A percentile compares a stretch with the other conserved stretches of the same genome.
Evolutionary conservation across 169 alveolate genomes (phyloP).

Genomic region (Eimeria falciformis): DNA sequence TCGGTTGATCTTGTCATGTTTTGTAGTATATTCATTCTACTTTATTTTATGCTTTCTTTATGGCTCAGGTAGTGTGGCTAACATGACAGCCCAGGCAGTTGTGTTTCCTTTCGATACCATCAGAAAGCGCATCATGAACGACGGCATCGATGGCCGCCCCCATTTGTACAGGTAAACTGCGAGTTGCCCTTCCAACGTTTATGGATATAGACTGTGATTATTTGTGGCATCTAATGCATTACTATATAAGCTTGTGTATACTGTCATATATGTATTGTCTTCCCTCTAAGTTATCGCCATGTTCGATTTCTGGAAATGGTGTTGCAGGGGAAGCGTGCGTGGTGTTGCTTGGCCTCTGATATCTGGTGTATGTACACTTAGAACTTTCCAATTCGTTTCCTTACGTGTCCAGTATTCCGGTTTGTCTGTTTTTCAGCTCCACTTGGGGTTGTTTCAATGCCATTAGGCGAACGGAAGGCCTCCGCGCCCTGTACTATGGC

Average conservation of each 20-base stretch:
- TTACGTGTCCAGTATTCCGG: background rate
- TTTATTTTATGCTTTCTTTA: no score
- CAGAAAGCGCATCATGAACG: slow-evolving; percentile 91
- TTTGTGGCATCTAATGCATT: background rate
- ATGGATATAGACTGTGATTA: background rate
- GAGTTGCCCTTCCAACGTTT: background rate
- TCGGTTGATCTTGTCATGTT: no score
- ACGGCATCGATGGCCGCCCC: slow-evolving; percentile 88
- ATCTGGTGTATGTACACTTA: no score
- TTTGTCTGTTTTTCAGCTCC: slow-evolving; percentile 33
- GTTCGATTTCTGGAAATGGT: no score
- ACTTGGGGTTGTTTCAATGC: slow-evolving; percentile 44
- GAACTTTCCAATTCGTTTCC: background rate
- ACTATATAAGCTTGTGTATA: background rate
- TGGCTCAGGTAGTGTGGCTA: slow-evolving; percentile 81
- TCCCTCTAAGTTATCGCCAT: background rate
- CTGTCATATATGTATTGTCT: background rate
- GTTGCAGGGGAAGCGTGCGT: no score
- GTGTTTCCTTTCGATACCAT: slow-evolving; percentile 90
- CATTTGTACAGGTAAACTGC: slow-evolving; percentile 81
- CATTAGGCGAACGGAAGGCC: slow-evolving; percentile 75
- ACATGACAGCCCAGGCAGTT: slow-evolving; percentile 79
- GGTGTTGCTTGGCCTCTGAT: no score
- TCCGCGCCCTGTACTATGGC: slow-evolving; percentile 87
- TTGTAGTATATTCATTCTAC: no score